Conservation (phyloP, 2,329 filamentous ascomycete genomes). For the Monilinia polystroma region DNA sequence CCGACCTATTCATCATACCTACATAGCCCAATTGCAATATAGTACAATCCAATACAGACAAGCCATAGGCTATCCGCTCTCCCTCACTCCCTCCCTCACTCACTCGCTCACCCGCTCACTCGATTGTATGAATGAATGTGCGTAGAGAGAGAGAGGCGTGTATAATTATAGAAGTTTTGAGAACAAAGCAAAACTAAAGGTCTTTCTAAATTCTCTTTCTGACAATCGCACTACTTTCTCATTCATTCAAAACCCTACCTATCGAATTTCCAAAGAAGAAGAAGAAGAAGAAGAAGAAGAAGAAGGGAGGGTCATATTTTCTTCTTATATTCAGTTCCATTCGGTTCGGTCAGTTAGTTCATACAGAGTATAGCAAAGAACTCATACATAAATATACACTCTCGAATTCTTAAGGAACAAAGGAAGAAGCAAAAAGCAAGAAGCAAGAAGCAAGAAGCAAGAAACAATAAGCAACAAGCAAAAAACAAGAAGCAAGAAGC, state of each 20-base stretch:
- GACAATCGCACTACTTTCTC: background rate
- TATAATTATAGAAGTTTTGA: background rate
- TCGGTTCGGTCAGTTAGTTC: background rate
- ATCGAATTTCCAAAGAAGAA: too few relatives aligned
- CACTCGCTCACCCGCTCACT: background rate
- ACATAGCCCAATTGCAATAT: background rate
- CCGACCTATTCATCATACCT: background rate
- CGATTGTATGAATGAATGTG: constrained; percentile 9
- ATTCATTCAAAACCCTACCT: background rate
- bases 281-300: too few relatives aligned
- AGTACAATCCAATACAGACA: background rate
- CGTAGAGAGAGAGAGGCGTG: background rate
- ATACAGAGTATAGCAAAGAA: background rate
- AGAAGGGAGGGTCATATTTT: background rate
- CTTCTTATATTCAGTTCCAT: background rate
- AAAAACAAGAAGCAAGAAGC: background rate
- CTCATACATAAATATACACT: constrained; percentile 1
- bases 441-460: background rate
- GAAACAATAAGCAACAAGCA: background rate
- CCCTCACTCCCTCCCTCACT: background rate
- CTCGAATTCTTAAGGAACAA: background rate
- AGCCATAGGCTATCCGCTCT: background rate
- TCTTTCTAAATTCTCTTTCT: background rate
- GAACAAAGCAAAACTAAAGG: constrained; percentile 13
- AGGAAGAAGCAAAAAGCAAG: too few relatives aligned